phyloP scores from a whole-genome alignment of 2,329 filamentous ascomycete genomes.

The Plectosphaerella plurivora region DNA sequence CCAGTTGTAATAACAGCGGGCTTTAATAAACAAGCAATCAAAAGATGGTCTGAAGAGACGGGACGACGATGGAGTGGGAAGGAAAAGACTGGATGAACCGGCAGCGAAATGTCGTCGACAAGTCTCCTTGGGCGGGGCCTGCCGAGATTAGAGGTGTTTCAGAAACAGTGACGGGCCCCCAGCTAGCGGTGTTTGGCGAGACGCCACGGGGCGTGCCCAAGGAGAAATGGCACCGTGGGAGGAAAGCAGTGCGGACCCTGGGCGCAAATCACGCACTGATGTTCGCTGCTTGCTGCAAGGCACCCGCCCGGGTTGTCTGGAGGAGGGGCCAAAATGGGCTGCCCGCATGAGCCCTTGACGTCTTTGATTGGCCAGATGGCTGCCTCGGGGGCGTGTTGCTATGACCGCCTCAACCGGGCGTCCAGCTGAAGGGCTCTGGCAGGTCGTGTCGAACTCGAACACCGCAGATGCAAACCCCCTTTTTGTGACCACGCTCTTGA shows the following conservation, averaged over 20 bases:
- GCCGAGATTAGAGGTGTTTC: constrained; percentile 15
- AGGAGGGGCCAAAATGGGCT: too few species aligned
- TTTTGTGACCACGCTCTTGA: too few species aligned
- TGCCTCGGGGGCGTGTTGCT: too few species aligned
- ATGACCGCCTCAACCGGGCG: too few species aligned
- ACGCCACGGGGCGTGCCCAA: neutral
- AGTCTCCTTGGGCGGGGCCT: constrained; percentile 5
- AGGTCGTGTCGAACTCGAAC: too few species aligned
- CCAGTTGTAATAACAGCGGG: too few species aligned
- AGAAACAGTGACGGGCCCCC: constrained; percentile 4
- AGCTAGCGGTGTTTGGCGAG: constrained; percentile 9
- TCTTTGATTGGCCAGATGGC: too few species aligned
- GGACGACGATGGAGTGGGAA: neutral
- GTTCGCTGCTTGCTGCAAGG: neutral
- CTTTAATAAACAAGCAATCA: too few species aligned
- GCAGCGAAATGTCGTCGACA: neutral
- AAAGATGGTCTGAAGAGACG: neutral
- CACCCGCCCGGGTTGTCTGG: neutral
- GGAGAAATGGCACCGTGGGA: neutral
- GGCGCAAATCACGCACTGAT: neutral
- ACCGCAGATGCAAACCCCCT: too few species aligned
- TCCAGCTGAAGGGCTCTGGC: too few species aligned
- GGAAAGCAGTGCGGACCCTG: neutral
- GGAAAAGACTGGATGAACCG: constrained; percentile 12
- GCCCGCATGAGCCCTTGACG: too few species aligned